Base-by-base conservation (phyloP, 139 green algal species). In the Microglena sp. region DNA sequence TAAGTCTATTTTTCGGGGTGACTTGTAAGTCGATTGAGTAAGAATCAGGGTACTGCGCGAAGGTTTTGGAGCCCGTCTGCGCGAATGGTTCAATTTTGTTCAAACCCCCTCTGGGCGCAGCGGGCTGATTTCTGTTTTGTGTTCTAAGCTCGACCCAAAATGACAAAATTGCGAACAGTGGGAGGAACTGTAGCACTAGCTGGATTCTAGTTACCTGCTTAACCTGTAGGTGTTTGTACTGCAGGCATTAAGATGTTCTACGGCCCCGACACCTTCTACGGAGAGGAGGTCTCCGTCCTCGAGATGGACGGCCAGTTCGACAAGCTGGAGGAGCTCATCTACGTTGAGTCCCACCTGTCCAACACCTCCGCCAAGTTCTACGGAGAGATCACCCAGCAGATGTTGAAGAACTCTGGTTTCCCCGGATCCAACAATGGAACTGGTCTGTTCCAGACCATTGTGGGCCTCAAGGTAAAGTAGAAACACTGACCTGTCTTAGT, bases 251-350 rank as follows among this genome's bases (percentile, higher is more conserved):
- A 92, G 86, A 84, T 96, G 72, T 87, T 79, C 75, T 96, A 96
- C 70, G 89, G 89, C 77, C 89, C 89, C 21, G 89, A 96, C 82
- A 96, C 87, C 64, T 99, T 90, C 87, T 97, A 90, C 69, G 90
- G 46, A 18, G 21, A 61, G 67, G 59, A 74, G 67, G 86, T 94
- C 45, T 90, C 77, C 45, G 93, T 97, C 4, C 76, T 98, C 64
- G 93, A 98, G 81, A 96, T 98, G 90, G 92, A 97, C 66, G 93
- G 90, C 65, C 86, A 95, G 81, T 99, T 99, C 72, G 93, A 99
- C 83, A 97, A 97, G 86, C 86, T 99, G 44, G 93, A 99, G 88
- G 94, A 99, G 90, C 90, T 99, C 31, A 99, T 99, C 87, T 99
- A 99, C 77, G 91, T 99, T 54, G 94, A 99, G 90, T 92, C 80